These are phyloP conservation scores for Phoma sp. DNA, from an alignment of 2,329 filamentous ascomycete species.

Conservation along the genomic window DNA sequence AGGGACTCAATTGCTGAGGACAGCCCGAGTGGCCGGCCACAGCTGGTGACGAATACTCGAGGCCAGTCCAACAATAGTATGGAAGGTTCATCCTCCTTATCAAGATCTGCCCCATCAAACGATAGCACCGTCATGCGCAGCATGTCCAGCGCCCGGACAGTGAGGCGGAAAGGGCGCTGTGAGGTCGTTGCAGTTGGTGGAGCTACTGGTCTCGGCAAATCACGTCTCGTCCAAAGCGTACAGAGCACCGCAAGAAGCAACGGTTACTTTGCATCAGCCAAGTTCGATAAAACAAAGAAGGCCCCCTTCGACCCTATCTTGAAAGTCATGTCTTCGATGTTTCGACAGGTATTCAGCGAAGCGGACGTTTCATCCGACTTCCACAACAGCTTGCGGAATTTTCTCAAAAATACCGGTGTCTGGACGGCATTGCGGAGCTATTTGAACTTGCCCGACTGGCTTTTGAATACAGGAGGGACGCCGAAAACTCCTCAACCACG, in stretches of 20 bases:
- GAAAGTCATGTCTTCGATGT: slow-evolving; percentile 66
- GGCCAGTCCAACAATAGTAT: slow-evolving; percentile 42
- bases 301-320: slow-evolving; percentile 69
- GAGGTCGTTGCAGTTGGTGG: slow-evolving; percentile 67
- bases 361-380: slow-evolving; percentile 68
- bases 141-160: slow-evolving; percentile 47
- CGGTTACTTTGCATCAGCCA: slow-evolving; percentile 67
- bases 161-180: slow-evolving; percentile 62
- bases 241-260: slow-evolving; percentile 64
- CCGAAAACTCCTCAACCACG: slow-evolving; percentile 36
- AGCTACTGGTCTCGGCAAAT: slow-evolving; percentile 66
- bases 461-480: slow-evolving; percentile 44
- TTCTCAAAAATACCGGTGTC: slow-evolving; percentile 60
- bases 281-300: slow-evolving; percentile 66
- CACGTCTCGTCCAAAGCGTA: slow-evolving; percentile 65
- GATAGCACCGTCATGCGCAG: slow-evolving; percentile 33
- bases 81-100: slow-evolving; percentile 35
- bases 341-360: slow-evolving; percentile 71
- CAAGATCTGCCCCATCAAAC: slow-evolving; percentile 39
- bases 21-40: slow-evolving; percentile 29
- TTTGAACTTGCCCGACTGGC: slow-evolving; percentile 73
- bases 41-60: slow-evolving; percentile 24
- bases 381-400: slow-evolving; percentile 64
- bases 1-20: slow-evolving; percentile 37
- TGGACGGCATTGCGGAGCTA: slow-evolving; percentile 65